Conservation (phyloP, 2,329 filamentous ascomycete genomes). For the Penicillium italicum region DNA sequence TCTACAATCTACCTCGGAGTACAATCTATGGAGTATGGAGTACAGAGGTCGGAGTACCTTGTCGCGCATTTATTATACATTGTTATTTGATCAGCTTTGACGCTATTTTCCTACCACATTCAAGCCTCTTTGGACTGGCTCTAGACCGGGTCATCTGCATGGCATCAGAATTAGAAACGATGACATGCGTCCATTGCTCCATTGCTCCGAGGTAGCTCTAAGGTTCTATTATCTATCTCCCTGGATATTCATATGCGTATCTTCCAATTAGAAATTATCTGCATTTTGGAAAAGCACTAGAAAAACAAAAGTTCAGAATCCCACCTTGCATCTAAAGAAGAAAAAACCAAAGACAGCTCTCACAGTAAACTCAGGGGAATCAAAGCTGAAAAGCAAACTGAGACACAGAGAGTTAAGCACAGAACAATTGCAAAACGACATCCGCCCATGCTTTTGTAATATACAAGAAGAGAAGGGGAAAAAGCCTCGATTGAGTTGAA, state of each 20-base stretch:
- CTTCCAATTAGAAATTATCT: constrained; percentile 18
- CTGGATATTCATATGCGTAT: neutral
- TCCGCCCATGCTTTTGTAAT: constrained; percentile 38
- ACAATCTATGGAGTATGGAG: neutral
- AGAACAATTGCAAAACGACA: constrained; percentile 19
- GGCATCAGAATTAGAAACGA: constrained; percentile 9
- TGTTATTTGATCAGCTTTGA: neutral
- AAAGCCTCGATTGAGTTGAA: constrained; percentile 11
- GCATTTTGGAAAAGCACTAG: constrained; percentile 4
- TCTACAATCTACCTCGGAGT: neutral
- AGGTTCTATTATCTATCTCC: neutral
- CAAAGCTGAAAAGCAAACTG: constrained; percentile 16
- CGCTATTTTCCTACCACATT: neutral
- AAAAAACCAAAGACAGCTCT: constrained; percentile 3
- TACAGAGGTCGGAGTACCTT: neutral
- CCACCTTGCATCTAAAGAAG: constrained; percentile 17
- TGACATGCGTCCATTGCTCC: neutral
- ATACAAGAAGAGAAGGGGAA: constrained; percentile 26
- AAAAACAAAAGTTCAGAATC: constrained; percentile 8
- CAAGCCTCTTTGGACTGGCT: neutral
- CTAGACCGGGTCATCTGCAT: constrained; percentile 10
- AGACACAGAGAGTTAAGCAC: constrained; percentile 15
- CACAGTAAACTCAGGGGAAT: constrained; percentile 18
- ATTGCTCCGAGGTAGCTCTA: neutral
- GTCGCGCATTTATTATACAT: neutral